Percentiles rank a stretch among this genome's conserved stretches.
Conservation (phyloP, 2,329 filamentous ascomycete genomes). For the Aspergillus amoenus region DNA sequence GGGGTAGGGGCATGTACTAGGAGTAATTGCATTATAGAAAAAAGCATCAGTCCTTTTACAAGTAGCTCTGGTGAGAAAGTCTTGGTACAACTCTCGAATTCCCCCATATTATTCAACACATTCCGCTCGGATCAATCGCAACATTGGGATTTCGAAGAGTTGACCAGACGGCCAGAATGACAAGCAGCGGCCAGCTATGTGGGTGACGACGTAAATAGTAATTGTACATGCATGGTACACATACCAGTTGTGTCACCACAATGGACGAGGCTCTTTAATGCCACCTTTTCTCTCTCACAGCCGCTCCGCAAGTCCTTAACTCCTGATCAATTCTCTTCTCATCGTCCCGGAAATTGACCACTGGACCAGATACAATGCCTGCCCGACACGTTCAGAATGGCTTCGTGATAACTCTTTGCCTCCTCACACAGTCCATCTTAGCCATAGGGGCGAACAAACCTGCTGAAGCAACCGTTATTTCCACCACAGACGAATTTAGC, state of each 20-base stretch:
- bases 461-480: background rate
- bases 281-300: no score
- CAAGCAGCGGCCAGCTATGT: background rate
- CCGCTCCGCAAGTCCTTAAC: background rate
- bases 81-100: no score
- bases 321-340: background rate
- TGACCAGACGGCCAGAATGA: no score
- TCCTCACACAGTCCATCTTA: background rate
- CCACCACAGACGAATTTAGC: slow-evolving; percentile 18
- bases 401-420: background rate
- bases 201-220: background rate
- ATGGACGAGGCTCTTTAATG: background rate
- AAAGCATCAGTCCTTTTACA: no score
- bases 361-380: background rate
- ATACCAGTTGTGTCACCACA: background rate
- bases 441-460: background rate
- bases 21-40: no score
- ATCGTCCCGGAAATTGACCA: background rate
- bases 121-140: background rate
- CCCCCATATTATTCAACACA: background rate
- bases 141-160: background rate
- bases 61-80: no score
- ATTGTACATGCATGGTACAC: background rate
- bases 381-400: background rate
- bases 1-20: no score